These are phyloP conservation scores for Tuber umbilicatum DNA, from an alignment of 495 filamentous ascomycete genomes.

Conservation along the genomic window DNA sequence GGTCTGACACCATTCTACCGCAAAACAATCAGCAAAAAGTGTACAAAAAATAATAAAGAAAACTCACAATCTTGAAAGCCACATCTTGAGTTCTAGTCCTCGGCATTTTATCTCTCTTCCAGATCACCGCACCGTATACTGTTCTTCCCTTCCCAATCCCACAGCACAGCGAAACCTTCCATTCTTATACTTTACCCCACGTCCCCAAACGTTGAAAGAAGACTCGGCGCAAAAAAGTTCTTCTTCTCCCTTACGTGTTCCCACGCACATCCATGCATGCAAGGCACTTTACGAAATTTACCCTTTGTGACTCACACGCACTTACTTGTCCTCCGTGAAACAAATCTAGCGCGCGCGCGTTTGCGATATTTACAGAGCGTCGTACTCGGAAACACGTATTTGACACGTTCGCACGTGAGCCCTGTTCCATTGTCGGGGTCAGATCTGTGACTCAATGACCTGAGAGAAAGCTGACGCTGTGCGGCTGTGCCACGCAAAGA, in stretches of 20 bases:
- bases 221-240: not conserved
- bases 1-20: conserved; percentile 26
- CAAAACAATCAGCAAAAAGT: not conserved
- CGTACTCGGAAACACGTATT: not conserved
- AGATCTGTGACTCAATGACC: not conserved
- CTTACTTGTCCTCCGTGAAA: not conserved
- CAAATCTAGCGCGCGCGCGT: not conserved
- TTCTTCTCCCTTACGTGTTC: not conserved
- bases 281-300: not conserved
- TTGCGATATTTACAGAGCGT: not conserved
- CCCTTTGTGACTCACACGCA: not conserved
- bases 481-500: not conserved
- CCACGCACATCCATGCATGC: not conserved
- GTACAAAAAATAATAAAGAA: conserved; percentile 1
- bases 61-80: conserved; percentile 21
- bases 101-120: conserved; percentile 17
- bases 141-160: not conserved
- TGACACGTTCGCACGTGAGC: not conserved
- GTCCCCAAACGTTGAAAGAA: not conserved
- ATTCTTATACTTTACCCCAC: not conserved
- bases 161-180: not conserved
- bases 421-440: not conserved
- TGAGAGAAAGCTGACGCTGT: not conserved
- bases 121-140: not conserved
- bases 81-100: conserved; percentile 15